Evolutionary conservation across 495 filamentous ascomycete species (phyloP), one percentile per base, ranked within the genome.

Genomic region (Articulospora tetracladia): DNA sequence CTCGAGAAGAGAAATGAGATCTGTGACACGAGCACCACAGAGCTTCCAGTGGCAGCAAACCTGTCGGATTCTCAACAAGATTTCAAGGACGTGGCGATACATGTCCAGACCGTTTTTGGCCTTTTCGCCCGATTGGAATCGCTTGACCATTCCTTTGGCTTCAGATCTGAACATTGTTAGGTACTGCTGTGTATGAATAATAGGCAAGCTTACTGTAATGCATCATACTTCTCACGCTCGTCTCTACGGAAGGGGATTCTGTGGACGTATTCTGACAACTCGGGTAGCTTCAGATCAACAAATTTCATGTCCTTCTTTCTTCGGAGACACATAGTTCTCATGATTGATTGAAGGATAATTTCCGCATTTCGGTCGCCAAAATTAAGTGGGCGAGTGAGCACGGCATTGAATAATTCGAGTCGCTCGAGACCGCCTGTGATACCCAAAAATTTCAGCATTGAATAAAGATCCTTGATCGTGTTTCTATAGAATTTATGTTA

Each of bases 241-340:
- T 93, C 86, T 0, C 80, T 69, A 39, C 85, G 81, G 69, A 96
- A 93, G 25, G 85, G 79, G 63, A 97, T 83, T 8, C 82, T 81
- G 66, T 93, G 85, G n/a, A 94, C 77, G 56, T 89, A 92, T 66
- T 93, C 92, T 0, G 85, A 87, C 59, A 94, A 82, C 11, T 85
- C 74, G 0, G 93, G 92, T 0, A 97, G 79, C 52, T 86, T 86
- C 13, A 97, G 74, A 63, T 97, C 90, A 47, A 97, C 79, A 61
- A 96, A 96, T 11, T 79, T 80, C 92, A 97, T 96, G 55, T 92
- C 86, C 72, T 97, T 97, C 63, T 86, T 85, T 25, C 93, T 83
- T 36, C 93, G 82, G 23, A 97, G 77, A 65, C 90, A 96, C 26
- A 96, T 80, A n/a, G 88, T 89, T 7, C 76, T 77, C 83, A 95